phyloP scores from a whole-genome alignment of 225 moss, liverwort and hornwort species.

The Lunularia cruciata region DNA sequence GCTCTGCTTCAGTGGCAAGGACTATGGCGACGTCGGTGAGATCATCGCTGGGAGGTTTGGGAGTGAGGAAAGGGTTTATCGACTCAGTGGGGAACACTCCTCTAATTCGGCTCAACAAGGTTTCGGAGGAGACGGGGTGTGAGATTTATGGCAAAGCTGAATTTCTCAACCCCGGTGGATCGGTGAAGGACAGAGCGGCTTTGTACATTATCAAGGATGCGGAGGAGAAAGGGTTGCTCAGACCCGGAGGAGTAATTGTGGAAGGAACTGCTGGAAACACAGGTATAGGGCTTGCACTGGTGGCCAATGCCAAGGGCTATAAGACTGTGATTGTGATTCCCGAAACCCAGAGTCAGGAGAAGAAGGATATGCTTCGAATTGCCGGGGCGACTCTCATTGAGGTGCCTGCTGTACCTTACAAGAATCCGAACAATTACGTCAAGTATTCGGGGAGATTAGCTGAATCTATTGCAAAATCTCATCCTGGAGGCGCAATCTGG shows the following conservation, averaged over 20 bases:
- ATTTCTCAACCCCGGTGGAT: conserved; percentile 93
- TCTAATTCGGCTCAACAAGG: conserved; percentile 80
- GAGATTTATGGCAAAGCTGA: conserved; percentile 98
- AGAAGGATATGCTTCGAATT: conserved; percentile 93
- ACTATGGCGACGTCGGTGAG: not conserved
- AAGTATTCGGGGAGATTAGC: conserved; percentile 92
- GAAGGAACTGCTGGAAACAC: conserved; percentile 98
- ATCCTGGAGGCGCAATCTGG: conserved; percentile 83
- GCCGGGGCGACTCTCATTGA: conserved; percentile 93
- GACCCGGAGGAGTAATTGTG: conserved; percentile 87
- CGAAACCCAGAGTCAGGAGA: conserved; percentile 90
- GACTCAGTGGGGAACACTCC: conserved; percentile 77
- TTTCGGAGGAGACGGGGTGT: conserved; percentile 87
- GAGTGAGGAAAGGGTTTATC: conserved; percentile 38
- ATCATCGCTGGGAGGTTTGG: conserved; percentile 13
- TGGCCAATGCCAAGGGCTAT: conserved; percentile 87
- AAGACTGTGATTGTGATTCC: conserved; percentile 93
- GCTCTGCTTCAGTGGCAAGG: not conserved
- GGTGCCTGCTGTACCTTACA: conserved; percentile 94
- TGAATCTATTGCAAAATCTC: conserved; percentile 65
- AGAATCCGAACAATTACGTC: conserved; percentile 91
- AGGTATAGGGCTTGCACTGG: conserved; percentile 86
- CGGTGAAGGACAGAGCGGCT: conserved; percentile 95
- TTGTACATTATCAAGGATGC: conserved; percentile 93
- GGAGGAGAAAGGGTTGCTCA: conserved; percentile 84